phyloP scores from a whole-genome alignment of 2,329 filamentous ascomycete species.

The Gremmenia infestans region DNA sequence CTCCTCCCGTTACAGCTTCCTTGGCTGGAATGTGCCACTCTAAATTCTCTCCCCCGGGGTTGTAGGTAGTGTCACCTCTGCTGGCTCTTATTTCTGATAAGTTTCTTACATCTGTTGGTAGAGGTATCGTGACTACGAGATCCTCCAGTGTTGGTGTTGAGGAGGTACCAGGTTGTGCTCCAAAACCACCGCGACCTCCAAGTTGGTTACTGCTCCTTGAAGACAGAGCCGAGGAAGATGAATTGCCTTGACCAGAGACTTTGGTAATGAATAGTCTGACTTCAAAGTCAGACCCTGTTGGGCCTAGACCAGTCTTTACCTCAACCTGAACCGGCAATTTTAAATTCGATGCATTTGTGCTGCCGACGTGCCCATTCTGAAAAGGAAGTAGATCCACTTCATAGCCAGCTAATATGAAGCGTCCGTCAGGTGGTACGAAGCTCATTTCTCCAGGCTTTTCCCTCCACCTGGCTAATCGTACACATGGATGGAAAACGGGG shows the following conservation, averaged over 20 bases:
- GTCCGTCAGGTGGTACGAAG: constrained; percentile 90
- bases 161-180: constrained; percentile 41
- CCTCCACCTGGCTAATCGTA: constrained; percentile 83
- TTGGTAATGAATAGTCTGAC: constrained; percentile 70
- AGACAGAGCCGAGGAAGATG: constrained; percentile 36
- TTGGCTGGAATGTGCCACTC: constrained; percentile 82
- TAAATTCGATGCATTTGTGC: constrained; percentile 52
- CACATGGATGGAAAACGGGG: constrained; percentile 94
- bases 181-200: constrained; percentile 36
- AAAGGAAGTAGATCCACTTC: constrained; percentile 85
- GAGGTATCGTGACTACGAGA: constrained; percentile 69
- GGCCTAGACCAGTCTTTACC: constrained; percentile 73
- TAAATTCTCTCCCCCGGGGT: constrained; percentile 63
- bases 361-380: constrained; percentile 51
- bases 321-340: constrained; percentile 80
- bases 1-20: constrained; percentile 66
- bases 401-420: constrained; percentile 90
- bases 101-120: constrained; percentile 75
- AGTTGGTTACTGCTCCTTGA: constrained; percentile 32
- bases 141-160: constrained; percentile 61
- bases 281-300: constrained; percentile 78
- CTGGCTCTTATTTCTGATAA: constrained; percentile 76
- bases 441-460: constrained; percentile 87
- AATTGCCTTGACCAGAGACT: constrained; percentile 46
- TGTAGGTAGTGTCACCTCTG: constrained; percentile 79